These are phyloP conservation scores for Noccaea caerulescens DNA, from an alignment of 345 rosid genomes.

Conservation along the genomic window DNA sequence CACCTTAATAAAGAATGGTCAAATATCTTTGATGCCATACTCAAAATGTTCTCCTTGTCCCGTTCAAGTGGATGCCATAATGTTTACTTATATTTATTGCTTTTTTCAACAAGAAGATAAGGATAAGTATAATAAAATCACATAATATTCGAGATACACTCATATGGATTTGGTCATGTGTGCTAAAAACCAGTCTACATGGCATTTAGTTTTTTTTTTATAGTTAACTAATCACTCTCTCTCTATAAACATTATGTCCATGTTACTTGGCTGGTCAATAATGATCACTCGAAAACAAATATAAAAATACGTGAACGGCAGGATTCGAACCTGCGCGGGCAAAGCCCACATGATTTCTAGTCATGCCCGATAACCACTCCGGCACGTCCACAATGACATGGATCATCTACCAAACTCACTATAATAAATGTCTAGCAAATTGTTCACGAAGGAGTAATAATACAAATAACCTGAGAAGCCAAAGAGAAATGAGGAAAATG, in stretches of 20 bases:
- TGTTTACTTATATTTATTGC: not conserved
- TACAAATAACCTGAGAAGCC: conserved; percentile 15
- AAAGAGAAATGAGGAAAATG: not conserved
- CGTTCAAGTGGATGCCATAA: conserved; percentile 32
- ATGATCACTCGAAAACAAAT: not conserved
- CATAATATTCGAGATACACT: conserved; percentile 21
- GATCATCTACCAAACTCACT: not conserved
- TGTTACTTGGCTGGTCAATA: not conserved
- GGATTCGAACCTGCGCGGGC: conserved; percentile 94
- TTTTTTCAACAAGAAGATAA: conserved; percentile 7
- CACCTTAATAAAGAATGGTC: conserved; percentile 37
- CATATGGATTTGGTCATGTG: conserved; percentile 13
- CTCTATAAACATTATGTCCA: no score
- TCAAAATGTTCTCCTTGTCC: conserved; percentile 31
- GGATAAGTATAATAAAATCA: not conserved
- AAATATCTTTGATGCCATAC: conserved; percentile 30
- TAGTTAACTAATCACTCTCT: no score
- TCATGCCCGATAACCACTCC: conserved; percentile 78
- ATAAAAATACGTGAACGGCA: conserved; percentile 43
- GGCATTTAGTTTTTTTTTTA: not conserved
- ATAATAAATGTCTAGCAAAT: not conserved
- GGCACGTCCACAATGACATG: conserved; percentile 38
- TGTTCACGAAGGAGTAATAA: not conserved
- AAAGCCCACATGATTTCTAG: conserved; percentile 94
- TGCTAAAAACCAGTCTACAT: not conserved